phyloP scores from a whole-genome alignment of 1,284 basidiomycete genomes.

The Vanrija pseudolonga region DNA sequence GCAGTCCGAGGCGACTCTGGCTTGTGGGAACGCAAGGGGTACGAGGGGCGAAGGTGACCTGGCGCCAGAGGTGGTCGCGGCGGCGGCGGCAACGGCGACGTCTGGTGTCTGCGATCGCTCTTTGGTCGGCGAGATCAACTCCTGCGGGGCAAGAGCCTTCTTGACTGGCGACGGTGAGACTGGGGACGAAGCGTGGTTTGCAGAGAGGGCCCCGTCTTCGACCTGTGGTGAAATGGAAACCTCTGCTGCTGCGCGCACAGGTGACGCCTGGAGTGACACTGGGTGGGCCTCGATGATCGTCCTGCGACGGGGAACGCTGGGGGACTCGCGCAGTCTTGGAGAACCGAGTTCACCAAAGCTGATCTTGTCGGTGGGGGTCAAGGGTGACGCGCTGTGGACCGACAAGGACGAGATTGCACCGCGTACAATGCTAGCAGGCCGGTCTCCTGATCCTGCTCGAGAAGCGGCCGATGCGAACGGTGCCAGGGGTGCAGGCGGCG shows the following conservation, averaged over 20 bases:
- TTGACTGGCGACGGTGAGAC: not conserved
- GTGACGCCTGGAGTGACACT: slow-evolving; percentile 1
- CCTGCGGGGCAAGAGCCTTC: not conserved
- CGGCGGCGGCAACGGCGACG: not conserved
- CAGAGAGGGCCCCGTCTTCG: not conserved
- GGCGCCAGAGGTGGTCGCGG: not conserved
- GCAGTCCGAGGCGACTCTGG: not conserved
- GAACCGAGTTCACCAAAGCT: slow-evolving; percentile 13
- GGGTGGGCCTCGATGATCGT: slow-evolving; percentile 28
- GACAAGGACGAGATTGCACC: not conserved
- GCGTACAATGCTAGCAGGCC: slow-evolving; percentile 1
- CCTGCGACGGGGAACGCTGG: slow-evolving; percentile 32
- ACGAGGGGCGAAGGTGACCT: not conserved
- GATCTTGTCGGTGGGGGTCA: slow-evolving; percentile 7
- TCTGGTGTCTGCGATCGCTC: not conserved
- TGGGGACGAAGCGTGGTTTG: not conserved
- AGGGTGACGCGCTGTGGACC: slow-evolving; percentile 7
- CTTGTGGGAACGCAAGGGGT: not conserved
- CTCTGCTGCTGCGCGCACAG: not conserved
- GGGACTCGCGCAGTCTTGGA: slow-evolving; percentile 27
- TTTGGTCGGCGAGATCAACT: not conserved
- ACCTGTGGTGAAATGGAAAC: not conserved
- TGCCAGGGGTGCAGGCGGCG: slow-evolving; percentile 2
- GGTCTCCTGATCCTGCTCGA: not conserved
- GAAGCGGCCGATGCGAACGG: slow-evolving; percentile 2